These are phyloP conservation scores for Myxozyma lipomycoides DNA, from an alignment of 805 yeast genomes.

Conservation along the genomic window DNA sequence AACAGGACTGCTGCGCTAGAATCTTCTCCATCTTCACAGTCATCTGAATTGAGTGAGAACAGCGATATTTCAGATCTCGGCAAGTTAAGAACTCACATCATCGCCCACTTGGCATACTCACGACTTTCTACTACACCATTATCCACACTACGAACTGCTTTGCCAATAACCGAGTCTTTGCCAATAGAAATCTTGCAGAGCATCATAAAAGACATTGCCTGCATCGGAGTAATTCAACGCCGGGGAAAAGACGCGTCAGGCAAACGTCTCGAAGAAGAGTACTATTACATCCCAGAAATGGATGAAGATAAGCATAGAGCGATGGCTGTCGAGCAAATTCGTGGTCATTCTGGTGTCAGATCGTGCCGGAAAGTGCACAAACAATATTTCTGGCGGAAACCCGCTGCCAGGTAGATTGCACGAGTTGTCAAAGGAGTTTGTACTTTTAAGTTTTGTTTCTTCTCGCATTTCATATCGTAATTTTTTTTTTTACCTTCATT, in stretches of 20 bases:
- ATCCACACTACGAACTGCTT: conserved; percentile 60
- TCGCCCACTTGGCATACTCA: conserved; percentile 87
- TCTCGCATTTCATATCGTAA: neutral
- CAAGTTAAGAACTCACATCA: conserved; percentile 60
- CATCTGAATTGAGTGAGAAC: neutral
- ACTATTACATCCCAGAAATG: conserved; percentile 80
- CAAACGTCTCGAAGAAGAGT: conserved; percentile 87
- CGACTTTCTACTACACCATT: conserved; percentile 84
- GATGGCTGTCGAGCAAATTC: conserved; percentile 63
- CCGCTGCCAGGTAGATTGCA: conserved; percentile 33
- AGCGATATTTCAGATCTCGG: conserved; percentile 35
- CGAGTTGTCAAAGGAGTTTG: neutral
- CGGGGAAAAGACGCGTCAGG: conserved; percentile 96
- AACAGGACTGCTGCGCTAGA: neutral
- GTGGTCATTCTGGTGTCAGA: conserved; percentile 73
- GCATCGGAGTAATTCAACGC: conserved; percentile 86
- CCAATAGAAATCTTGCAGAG: conserved; percentile 40
- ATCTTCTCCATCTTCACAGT: neutral
- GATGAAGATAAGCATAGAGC: conserved; percentile 72
- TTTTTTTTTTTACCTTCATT: neutral
- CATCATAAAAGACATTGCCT: conserved; percentile 46
- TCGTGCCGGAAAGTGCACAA: conserved; percentile 91
- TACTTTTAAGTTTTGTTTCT: neutral
- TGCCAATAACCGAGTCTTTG: conserved; percentile 38
- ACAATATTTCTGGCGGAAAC: conserved; percentile 73